Percentiles rank a stretch among this genome's conserved stretches.
Evolutionary conservation across 2,329 filamentous ascomycete species (phyloP).

Genomic region (Monosporascus sp.): DNA sequence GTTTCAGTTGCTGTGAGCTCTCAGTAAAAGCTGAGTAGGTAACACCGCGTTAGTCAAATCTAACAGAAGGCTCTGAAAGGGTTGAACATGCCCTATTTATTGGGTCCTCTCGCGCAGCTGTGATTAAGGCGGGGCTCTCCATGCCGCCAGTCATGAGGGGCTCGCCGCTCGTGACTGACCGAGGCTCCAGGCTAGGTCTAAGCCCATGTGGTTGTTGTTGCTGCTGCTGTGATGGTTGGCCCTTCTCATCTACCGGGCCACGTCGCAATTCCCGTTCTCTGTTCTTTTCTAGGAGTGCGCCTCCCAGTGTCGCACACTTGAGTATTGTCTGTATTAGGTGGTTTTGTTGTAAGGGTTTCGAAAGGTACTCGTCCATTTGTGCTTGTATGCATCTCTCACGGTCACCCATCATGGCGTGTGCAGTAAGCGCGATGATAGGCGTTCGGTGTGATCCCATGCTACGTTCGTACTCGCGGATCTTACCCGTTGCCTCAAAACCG

Average conservation of each 20-base stretch:
- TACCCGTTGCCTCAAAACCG: slow-evolving; percentile 93
- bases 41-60: slow-evolving; percentile 22
- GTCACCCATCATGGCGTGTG: slow-evolving; percentile 97
- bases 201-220: not conserved
- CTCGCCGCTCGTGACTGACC: slow-evolving; percentile 67
- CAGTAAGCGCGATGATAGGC: slow-evolving; percentile 93
- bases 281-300: slow-evolving; percentile 74
- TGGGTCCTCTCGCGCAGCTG: slow-evolving; percentile 55
- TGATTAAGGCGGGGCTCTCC: slow-evolving; percentile 60
- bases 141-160: slow-evolving; percentile 47
- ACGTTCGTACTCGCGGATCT: slow-evolving; percentile 92
- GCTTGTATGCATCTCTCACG: slow-evolving; percentile 97
- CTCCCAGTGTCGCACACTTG: slow-evolving; percentile 89
- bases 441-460: slow-evolving; percentile 75
- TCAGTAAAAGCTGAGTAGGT: slow-evolving; percentile 24
- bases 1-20: slow-evolving; percentile 28
- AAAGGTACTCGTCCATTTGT: slow-evolving; percentile 98
- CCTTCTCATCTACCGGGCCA: slow-evolving; percentile 41
- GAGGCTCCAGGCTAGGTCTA: slow-evolving; percentile 38
- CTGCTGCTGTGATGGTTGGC: slow-evolving; percentile 29
- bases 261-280: slow-evolving; percentile 55
- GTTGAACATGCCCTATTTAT: slow-evolving; percentile 47
- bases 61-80: slow-evolving; percentile 36
- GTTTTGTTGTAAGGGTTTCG: slow-evolving; percentile 93
- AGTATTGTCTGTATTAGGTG: slow-evolving; percentile 97